phyloP scores from a whole-genome alignment of 768 basidiomycete genomes.

The Leccinum sublutescens region DNA sequence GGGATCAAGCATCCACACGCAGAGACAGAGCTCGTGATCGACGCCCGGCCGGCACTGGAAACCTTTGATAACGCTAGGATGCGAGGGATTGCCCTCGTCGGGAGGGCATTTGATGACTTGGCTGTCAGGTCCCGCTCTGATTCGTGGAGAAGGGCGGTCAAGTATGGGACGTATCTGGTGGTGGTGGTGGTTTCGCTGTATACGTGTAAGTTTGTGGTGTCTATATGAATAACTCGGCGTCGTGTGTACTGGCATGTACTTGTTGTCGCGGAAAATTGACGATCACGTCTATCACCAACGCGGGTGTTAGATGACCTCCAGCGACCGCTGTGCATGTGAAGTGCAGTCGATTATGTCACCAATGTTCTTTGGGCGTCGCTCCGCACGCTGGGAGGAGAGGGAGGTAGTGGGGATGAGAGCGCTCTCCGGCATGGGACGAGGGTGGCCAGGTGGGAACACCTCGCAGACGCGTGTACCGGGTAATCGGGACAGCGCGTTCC shows the following conservation, averaged over 20 bases:
- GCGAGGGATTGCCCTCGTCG: slow-evolving; percentile 2
- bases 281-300: not conserved
- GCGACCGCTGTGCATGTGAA: too few species aligned
- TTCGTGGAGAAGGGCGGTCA: not conserved
- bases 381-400: too few species aligned
- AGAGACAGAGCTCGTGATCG: slow-evolving; percentile 4
- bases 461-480: too few species aligned
- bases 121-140: not conserved
- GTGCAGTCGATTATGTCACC: too few species aligned
- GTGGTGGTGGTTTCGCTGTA: slow-evolving; percentile 3
- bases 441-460: too few species aligned
- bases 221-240: not conserved
- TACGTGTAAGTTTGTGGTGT: not conserved
- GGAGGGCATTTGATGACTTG: not conserved
- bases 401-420: too few species aligned
- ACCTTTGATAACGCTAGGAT: slow-evolving; percentile 8
- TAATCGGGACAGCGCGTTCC: too few species aligned
- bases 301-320: not conserved
- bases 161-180: not conserved
- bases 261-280: not conserved
- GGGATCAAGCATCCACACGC: slow-evolving; percentile 7
- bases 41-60: slow-evolving; percentile 10
- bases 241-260: not conserved
- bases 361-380: too few species aligned
- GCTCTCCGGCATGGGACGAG: too few species aligned